Percentiles rank a stretch among this genome's conserved stretches.
Evolutionary conservation across 805 yeast species (phyloP).

Genomic region (Pichia pseudocactophila): DNA sequence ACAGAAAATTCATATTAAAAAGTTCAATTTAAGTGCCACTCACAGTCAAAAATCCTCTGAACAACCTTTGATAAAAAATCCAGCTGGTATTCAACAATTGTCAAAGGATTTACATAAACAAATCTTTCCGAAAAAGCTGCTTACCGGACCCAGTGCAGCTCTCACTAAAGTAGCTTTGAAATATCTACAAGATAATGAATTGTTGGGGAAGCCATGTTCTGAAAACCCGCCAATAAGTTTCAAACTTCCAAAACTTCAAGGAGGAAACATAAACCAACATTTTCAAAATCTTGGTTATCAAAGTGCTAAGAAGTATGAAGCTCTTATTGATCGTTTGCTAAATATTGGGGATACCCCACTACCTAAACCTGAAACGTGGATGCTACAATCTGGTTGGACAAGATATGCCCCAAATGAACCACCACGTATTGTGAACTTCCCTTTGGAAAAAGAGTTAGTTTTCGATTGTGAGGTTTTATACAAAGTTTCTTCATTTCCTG

Average conservation of each 20-base stretch:
- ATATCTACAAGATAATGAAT: constrained; percentile 51
- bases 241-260: constrained; percentile 64
- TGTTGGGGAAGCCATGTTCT: constrained; percentile 70
- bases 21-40: too few species aligned
- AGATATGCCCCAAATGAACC: constrained; percentile 48
- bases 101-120: constrained; percentile 42
- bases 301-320: constrained; percentile 51
- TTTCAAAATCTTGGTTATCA: constrained; percentile 60
- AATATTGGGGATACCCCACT: constrained; percentile 25
- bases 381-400: constrained; percentile 68
- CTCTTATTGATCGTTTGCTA: constrained; percentile 39
- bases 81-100: constrained; percentile 51
- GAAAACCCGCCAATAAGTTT: constrained; percentile 50
- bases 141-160: constrained; percentile 30
- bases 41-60: neutral
- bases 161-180: constrained; percentile 38
- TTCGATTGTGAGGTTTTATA: constrained; percentile 89
- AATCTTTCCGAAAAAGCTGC: constrained; percentile 44
- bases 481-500: constrained; percentile 63
- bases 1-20: too few species aligned
- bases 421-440: constrained; percentile 56
- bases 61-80: neutral
- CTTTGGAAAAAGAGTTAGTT: constrained; percentile 61
- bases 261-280: constrained; percentile 72
- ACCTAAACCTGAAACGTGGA: constrained; percentile 45